Base-by-base conservation (phyloP, 2,329 filamentous ascomycete species). In the Thielaviopsis ethacetica region DNA sequence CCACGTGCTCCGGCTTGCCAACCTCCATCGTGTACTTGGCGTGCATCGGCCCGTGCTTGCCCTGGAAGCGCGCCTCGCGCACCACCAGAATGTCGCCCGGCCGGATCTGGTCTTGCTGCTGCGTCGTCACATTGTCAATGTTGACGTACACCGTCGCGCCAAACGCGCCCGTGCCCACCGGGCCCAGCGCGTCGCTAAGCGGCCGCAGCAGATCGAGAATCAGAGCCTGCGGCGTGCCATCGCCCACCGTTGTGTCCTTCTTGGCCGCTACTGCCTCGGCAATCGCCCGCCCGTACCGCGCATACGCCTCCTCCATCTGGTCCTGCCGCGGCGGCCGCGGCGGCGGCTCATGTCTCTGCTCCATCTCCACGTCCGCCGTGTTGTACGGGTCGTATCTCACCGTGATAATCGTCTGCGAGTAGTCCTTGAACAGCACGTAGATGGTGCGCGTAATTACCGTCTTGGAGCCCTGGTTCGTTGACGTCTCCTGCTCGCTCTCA, bases 71-170 rank as follows among this genome's bases (percentile, higher is more conserved):
- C 47, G 91, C 87, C 66, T 96, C 96, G 65, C 93, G 87, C 67
- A 98, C 85, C 17, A 85, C 91, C 59, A 98, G 82, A 63, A 98
- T 90, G 67, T 98, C 93, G 55, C 93, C 93, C 0, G 89, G 79
- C 0, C 93, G 84, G 65, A 98, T 98, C 72, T 96, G 89, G 67
- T 97, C 93, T 66, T 86, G 85, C 65, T 94, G 87, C 66, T 88
- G 84, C 3, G 90, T 91, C 6, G 87, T 89, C 1, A 93, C 91
- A 68, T 98, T 98, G 67, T 88, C 93, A 60, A 97, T 80, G 68
- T 98, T 98, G 63, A 88, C 82, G 71, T 98, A 98, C 15, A 98
- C 89, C 24, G 95, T 76, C 4, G 91, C 90, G 62, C 93, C 93
- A 68, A 91, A 98, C 3, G 89, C 82, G 54, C 91, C 86, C 12